Evolutionary conservation across 1,284 basidiomycete genomes (phyloP).

Genomic region (Ganoderma leucocontextum): DNA sequence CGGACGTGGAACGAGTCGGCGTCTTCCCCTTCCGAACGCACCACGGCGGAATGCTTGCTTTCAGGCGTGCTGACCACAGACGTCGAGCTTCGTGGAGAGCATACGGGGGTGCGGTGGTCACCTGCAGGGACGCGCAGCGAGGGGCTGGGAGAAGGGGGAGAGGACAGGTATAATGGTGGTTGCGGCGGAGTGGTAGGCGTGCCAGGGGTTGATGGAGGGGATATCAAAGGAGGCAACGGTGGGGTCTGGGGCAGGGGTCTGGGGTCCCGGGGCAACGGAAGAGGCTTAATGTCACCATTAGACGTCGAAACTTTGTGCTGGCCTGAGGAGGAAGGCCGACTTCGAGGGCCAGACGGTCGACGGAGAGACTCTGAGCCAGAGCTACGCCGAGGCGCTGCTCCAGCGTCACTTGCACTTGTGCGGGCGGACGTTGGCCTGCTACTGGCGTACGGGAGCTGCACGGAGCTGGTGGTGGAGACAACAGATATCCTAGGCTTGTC

Average conservation of each 20-base stretch:
- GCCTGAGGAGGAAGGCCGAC: conserved; percentile 24
- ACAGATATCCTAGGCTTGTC: conserved; percentile 39
- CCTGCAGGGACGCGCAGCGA: conserved; percentile 25
- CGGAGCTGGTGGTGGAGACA: conserved; percentile 38
- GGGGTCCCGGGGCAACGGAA: conserved; percentile 15
- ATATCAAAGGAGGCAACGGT: conserved; percentile 29
- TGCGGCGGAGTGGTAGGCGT: conserved; percentile 24
- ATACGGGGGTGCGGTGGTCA: conserved; percentile 27
- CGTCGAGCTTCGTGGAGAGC: conserved; percentile 47
- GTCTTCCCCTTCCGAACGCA: conserved; percentile 82
- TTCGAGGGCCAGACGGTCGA: conserved; percentile 28
- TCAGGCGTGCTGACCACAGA: conserved; percentile 47
- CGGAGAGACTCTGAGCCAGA: conserved; percentile 26
- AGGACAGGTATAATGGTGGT: conserved; percentile 19
- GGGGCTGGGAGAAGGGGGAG: conserved; percentile 29
- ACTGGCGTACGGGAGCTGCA: conserved; percentile 42
- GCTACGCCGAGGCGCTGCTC: conserved; percentile 30
- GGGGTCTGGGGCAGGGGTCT: conserved; percentile 30
- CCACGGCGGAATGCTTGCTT: conserved; percentile 63
- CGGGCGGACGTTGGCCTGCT: conserved; percentile 38
- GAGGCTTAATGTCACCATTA: conserved; percentile 19
- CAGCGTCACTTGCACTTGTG: conserved; percentile 29
- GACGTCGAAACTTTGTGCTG: conserved; percentile 19
- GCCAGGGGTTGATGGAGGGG: conserved; percentile 30
- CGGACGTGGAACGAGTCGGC: conserved; percentile 87